Evolutionary conservation across 2,329 filamentous ascomycete genomes (phyloP).

Genomic region (Curvularia sp.): DNA sequence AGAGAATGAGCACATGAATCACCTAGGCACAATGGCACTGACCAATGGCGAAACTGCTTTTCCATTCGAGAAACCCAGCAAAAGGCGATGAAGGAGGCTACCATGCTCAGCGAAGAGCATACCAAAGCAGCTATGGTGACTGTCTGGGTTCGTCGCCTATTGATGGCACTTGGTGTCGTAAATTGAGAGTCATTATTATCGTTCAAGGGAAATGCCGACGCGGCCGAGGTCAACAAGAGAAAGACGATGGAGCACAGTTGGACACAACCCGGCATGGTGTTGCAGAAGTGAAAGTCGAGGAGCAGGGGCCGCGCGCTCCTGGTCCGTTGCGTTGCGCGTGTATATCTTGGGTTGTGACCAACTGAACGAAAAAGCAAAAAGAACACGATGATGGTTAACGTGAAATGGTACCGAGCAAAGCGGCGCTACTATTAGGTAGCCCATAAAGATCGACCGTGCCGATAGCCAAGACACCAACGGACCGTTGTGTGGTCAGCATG

Average conservation of each 20-base stretch:
- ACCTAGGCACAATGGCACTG: slow-evolving; percentile 38
- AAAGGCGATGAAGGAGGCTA: slow-evolving; percentile 63
- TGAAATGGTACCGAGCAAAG: background rate
- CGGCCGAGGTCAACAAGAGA: background rate
- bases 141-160: slow-evolving; percentile 28
- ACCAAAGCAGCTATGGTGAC: slow-evolving; percentile 47
- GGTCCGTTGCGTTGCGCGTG: background rate
- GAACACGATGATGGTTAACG: background rate
- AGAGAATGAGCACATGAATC: background rate
- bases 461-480: slow-evolving; percentile 30
- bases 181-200: slow-evolving; percentile 8
- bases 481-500: slow-evolving; percentile 17
- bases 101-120: slow-evolving; percentile 60
- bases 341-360: background rate
- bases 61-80: slow-evolving; percentile 79
- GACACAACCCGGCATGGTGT: background rate
- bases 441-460: slow-evolving; percentile 20
- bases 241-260: background rate
- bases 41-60: slow-evolving; percentile 76
- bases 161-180: slow-evolving; percentile 5
- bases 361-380: slow-evolving; percentile 6
- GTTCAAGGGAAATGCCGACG: slow-evolving; percentile 6
- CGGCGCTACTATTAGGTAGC: slow-evolving; percentile 2
- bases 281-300: background rate
- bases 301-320: background rate